These are phyloP conservation scores for Xanthoceras sorbifolium DNA, from an alignment of 345 rosid genomes.

Conservation along the genomic window DNA sequence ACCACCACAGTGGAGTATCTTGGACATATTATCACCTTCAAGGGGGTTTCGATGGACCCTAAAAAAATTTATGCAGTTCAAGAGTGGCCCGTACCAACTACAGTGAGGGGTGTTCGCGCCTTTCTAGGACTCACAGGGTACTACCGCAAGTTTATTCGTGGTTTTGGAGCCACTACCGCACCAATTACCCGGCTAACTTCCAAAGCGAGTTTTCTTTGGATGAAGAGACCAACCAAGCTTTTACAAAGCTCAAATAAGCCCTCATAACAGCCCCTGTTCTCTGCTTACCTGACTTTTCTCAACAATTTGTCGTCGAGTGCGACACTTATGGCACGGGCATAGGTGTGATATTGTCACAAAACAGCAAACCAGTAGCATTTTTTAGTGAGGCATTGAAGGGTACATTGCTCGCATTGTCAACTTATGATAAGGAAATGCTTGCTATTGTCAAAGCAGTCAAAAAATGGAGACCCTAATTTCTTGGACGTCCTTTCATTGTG, in stretches of 20 bases:
- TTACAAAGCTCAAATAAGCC: background rate
- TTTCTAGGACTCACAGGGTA: background rate
- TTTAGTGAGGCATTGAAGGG: background rate
- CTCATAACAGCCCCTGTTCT: background rate
- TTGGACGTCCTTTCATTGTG: background rate
- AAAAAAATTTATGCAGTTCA: background rate
- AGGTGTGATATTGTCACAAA: background rate
- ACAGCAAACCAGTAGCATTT: background rate
- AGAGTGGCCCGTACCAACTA: background rate
- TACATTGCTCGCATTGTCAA: background rate
- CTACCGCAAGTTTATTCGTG: background rate
- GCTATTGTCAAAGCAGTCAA: background rate
- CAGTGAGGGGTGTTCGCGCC: background rate
- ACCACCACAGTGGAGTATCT: background rate
- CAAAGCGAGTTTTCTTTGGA: background rate
- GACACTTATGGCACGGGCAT: background rate
- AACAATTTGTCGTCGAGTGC: background rate
- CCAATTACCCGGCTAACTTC: background rate
- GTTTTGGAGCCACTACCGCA: background rate
- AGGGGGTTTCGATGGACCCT: background rate
- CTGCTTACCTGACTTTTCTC: background rate
- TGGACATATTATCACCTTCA: background rate
- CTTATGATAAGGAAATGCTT: constrained; percentile 6
- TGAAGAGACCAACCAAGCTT: background rate
- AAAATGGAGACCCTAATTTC: background rate